phyloP scores from a whole-genome alignment of 345 rosid genomes.

The Rhodomyrtus tomentosa region DNA sequence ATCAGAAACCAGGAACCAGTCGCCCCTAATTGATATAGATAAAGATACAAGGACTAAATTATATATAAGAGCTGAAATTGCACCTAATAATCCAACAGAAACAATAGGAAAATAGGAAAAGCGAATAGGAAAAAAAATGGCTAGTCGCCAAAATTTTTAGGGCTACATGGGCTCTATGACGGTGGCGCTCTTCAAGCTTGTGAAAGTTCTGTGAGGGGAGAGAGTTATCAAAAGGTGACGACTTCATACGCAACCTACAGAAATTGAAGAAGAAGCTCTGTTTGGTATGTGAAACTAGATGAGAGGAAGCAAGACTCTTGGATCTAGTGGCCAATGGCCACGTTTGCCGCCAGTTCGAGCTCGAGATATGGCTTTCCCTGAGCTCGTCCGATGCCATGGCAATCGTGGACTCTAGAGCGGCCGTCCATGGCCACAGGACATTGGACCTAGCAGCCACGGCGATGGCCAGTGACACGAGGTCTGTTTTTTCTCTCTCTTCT shows the following conservation, averaged over 20 bases:
- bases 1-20: too few relatives aligned
- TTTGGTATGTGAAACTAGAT: neutral
- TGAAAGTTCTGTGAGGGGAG: neutral
- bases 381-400: neutral
- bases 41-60: neutral
- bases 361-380: too few relatives aligned
- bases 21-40: neutral
- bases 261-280: neutral
- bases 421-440: neutral
- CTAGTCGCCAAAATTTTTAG: neutral
- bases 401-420: neutral
- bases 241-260: neutral
- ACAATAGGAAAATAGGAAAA: neutral
- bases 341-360: neutral
- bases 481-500: too few relatives aligned
- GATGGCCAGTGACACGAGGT: too few relatives aligned
- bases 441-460: neutral
- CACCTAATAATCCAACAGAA: neutral
- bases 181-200: neutral
- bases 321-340: neutral
- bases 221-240: neutral
- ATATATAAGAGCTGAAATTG: neutral
- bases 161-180: neutral
- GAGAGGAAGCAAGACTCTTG: neutral
- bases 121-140: neutral